These are phyloP conservation scores for Helianthus annuus DNA, from an alignment of 129 eudicot species.

Conservation along the genomic window DNA sequence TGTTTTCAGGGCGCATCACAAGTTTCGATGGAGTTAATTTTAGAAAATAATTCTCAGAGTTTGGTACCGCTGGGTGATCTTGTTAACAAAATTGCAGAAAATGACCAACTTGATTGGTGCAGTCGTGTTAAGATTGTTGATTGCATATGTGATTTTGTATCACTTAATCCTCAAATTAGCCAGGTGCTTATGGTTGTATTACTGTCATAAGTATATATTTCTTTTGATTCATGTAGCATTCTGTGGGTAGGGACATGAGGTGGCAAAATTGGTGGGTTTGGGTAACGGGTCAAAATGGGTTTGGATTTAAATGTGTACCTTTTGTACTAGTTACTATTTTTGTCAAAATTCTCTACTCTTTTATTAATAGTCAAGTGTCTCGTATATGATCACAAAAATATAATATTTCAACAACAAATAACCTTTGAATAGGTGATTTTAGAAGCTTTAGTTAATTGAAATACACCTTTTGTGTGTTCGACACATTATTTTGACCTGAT, in stretches of 20 bases:
- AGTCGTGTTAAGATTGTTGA: conserved; percentile 81
- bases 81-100: conserved; percentile 63
- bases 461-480: neutral
- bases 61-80: conserved; percentile 69
- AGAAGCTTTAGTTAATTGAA: neutral
- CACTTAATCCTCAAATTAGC: conserved; percentile 66
- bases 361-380: neutral
- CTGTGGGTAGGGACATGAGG: neutral
- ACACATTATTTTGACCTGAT: neutral
- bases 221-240: neutral
- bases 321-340: neutral
- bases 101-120: conserved; percentile 68
- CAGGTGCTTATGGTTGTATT: conserved; percentile 57
- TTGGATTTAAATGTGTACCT: neutral
- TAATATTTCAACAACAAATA: neutral
- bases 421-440: neutral
- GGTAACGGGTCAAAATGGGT: neutral
- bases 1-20: conserved; percentile 29
- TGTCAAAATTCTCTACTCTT: neutral
- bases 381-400: neutral
- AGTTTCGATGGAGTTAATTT: conserved; percentile 32
- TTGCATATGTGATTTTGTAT: conserved; percentile 76
- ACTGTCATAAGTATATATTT: neutral
- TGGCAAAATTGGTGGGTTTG: neutral
- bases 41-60: conserved; percentile 46